These are phyloP conservation scores for Triticum aestivum DNA, from an alignment of 176 grass and related monocot genomes.

Conservation along the genomic window IWGSC_CS_RefSeq_v2.1 NC_057799.1:460440640-460441139, in stretches of 20 bases:
- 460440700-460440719: not conserved
- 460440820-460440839: constrained; percentile 82
- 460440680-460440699: constrained; percentile 10
- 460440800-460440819: constrained; percentile 85
- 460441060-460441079: constrained; percentile 38
- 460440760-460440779: constrained; percentile 7
- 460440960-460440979: constrained; percentile 98
- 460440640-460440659: not conserved
- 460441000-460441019: constrained; percentile 87
- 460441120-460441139: constrained; percentile 93
- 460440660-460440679: not conserved
- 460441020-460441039: constrained; percentile 46
- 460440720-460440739: not conserved
- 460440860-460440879: constrained; percentile 98
- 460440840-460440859: constrained; percentile 84
- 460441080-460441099: constrained; percentile 48
- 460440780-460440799: constrained; percentile 51
- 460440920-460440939: constrained; percentile 88
- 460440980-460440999: constrained; percentile 99
- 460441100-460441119: constrained; percentile 98
- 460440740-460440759: not conserved
- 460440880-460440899: constrained; percentile 86
- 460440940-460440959: constrained; percentile 99
- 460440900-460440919: constrained; percentile 99
- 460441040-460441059: constrained; percentile 27